Base-by-base conservation (phyloP, 352 stramenopile species). In the Globisporangium viniferum region DNA sequence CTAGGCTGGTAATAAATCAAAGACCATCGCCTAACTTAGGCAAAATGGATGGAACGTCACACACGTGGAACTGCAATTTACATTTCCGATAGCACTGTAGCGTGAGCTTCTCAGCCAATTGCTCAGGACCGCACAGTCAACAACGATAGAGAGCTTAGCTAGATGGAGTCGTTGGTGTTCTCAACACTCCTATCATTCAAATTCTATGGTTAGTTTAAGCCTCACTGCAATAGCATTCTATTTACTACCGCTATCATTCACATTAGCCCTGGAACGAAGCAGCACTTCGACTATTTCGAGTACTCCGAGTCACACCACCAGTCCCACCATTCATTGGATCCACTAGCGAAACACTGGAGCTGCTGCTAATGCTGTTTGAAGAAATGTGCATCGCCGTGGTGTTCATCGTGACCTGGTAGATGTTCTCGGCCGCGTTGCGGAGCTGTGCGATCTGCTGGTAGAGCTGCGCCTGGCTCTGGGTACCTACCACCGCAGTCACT, bases 391-490 rank as follows among this genome's bases (percentile, higher is more conserved):
- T 51, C 14, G 39, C 39, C 15, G 63, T 24, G 1, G 54, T 57
- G 41, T 56, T 49, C 64, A 65, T 64, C 3, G 64, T 27, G 41
- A 64, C 60, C 63, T 80, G 75, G 59, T 84, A 87, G 4, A 78
- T 64, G 59, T 75, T 82, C 49, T 87, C 79, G 27, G 79, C 79
- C 22, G 67, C 58, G 54, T 80, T 68, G 12, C 79, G 75, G 9
- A 87, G 75, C 36, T 83, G 70, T 2, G 73, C 75, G 29, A 87
- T 84, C 33, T 80, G 79, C 29, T 79, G 66, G 69, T 77, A 87
- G 33, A 87, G 56, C 59, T 80, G 5, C 7, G 53, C 56, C 48
- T 70, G 64, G 5, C 36, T 14, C 58, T 24, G 22, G 27, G 44
- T 18, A 14, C 8, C 36, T 44, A 20, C 39, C 39, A 46, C 39